Percentiles rank a stretch among this genome's conserved stretches.
Evolutionary conservation across 495 filamentous ascomycete species (phyloP).

Genomic region (Usnea hakonensis): DNA sequence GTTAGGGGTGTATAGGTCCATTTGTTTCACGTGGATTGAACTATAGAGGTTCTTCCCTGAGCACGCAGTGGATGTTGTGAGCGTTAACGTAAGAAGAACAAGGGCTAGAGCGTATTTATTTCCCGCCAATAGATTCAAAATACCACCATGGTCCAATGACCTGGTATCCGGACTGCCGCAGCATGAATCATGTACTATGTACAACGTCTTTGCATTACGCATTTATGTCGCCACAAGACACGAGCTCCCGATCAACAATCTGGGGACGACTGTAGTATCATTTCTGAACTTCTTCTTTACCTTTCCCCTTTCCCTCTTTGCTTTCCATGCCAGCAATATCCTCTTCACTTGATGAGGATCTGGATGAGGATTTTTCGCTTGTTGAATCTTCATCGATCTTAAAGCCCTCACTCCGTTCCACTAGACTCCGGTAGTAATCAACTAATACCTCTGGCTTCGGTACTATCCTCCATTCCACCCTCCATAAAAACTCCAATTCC

Average conservation of each 20-base stretch:
- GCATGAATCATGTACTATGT: neutral
- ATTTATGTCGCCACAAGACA: no score
- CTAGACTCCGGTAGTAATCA: conserved; percentile 84
- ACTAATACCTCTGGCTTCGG: conserved; percentile 86
- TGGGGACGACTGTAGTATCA: neutral
- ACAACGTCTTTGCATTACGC: no score
- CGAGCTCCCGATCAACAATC: no score
- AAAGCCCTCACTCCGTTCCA: conserved; percentile 60
- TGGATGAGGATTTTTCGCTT: conserved; percentile 2
- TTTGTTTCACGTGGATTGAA: neutral
- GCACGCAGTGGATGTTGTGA: neutral
- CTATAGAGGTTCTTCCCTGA: neutral
- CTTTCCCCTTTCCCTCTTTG: conserved; percentile 4
- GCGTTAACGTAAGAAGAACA: neutral
- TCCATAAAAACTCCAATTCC: conserved; percentile 87
- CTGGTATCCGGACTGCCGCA: neutral
- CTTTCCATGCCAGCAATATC: conserved; percentile 13
- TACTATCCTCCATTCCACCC: conserved; percentile 93
- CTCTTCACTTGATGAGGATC: conserved; percentile 1
- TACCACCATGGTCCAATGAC: neutral
- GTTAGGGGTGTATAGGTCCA: neutral
- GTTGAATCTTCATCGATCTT: conserved; percentile 36
- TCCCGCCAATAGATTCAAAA: neutral
- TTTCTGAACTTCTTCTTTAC: neutral
- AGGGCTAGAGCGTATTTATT: neutral